phyloP scores from a whole-genome alignment of 2,329 filamentous ascomycete species.

The Penicillium sp. region DNA sequence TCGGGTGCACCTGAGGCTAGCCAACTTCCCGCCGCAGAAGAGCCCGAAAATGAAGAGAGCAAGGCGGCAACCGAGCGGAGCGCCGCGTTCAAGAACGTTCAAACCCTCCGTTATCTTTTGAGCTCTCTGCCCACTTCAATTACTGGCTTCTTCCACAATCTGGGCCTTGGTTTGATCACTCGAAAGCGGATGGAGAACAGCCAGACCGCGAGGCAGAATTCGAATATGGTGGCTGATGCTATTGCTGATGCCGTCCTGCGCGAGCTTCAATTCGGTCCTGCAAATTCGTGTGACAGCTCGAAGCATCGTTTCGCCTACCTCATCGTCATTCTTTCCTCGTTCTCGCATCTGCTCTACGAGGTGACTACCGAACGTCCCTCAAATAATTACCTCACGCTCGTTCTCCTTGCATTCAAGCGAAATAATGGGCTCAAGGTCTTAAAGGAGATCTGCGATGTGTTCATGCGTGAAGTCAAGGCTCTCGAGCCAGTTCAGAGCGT shows the following conservation, averaged over 20 bases:
- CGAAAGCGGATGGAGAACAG: constrained; percentile 70
- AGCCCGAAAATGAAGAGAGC: constrained; percentile 23
- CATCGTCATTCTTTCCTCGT: constrained; percentile 76
- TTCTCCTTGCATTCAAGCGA: constrained; percentile 85
- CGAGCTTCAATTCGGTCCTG: constrained; percentile 62
- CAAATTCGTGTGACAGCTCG: constrained; percentile 53
- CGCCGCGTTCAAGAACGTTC: constrained; percentile 72
- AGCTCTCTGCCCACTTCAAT: constrained; percentile 77
- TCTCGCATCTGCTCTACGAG: constrained; percentile 80
- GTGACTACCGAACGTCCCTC: constrained; percentile 54
- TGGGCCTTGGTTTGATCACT: constrained; percentile 79
- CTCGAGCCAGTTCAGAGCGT: constrained; percentile 51
- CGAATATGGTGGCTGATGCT: constrained; percentile 64
- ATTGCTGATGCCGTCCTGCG: constrained; percentile 72
- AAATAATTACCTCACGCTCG: constrained; percentile 64
- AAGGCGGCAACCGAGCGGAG: constrained; percentile 34
- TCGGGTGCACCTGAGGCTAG: constrained; percentile 24
- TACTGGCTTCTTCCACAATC: constrained; percentile 81
- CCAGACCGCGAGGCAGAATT: constrained; percentile 58
- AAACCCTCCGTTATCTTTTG: constrained; percentile 74
- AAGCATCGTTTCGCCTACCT: constrained; percentile 75
- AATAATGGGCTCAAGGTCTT: constrained; percentile 74
- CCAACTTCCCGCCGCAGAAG: constrained; percentile 23
- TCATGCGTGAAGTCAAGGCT: constrained; percentile 62
- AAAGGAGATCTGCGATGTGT: constrained; percentile 71